A percentile compares a stretch with the other conserved stretches of the same genome.
phyloP scores from a whole-genome alignment of 371 early-diverging fungal species.

The Saksenaea oblongispora region DNA sequence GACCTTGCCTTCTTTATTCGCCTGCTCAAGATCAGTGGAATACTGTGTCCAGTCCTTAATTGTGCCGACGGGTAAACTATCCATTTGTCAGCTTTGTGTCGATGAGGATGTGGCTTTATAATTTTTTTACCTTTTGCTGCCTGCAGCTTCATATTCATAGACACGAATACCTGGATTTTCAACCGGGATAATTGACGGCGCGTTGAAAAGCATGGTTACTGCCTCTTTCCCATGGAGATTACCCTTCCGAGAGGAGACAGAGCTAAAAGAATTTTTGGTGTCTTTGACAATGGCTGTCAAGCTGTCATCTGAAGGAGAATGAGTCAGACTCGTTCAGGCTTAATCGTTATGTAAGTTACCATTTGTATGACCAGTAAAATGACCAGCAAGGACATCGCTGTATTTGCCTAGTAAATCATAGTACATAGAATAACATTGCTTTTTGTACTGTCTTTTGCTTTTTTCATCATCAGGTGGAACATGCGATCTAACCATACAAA shows the following conservation, averaged over 20 bases:
- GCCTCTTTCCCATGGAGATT: background rate
- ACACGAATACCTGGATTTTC: conserved; percentile 57
- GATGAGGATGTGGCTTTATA: background rate
- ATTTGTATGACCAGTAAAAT: conserved; percentile 59
- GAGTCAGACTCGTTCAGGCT: background rate
- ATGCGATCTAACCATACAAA: conserved; percentile 37
- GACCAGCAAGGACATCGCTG: conserved; percentile 40
- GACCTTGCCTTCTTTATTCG: conserved; percentile 30
- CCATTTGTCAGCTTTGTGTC: background rate
- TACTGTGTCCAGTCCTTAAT: conserved; percentile 56
- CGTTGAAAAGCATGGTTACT: conserved; percentile 38
- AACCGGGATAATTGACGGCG: conserved; percentile 53
- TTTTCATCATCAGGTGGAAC: conserved; percentile 50
- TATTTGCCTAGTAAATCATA: conserved; percentile 45
- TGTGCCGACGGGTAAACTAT: conserved; percentile 18
- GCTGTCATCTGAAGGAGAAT: conserved; percentile 6
- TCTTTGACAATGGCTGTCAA: conserved; percentile 4
- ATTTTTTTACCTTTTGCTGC: conserved; percentile 6
- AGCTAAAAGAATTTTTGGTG: background rate
- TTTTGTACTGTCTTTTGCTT: conserved; percentile 18
- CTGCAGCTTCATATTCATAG: conserved; percentile 40
- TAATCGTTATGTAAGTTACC: conserved; percentile 5
- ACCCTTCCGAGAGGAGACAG: background rate
- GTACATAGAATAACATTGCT: conserved; percentile 39
- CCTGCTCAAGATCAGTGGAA: conserved; percentile 46